Conservation (phyloP, 2,329 filamentous ascomycete genomes). For the Paraphoma sp. region DNA sequence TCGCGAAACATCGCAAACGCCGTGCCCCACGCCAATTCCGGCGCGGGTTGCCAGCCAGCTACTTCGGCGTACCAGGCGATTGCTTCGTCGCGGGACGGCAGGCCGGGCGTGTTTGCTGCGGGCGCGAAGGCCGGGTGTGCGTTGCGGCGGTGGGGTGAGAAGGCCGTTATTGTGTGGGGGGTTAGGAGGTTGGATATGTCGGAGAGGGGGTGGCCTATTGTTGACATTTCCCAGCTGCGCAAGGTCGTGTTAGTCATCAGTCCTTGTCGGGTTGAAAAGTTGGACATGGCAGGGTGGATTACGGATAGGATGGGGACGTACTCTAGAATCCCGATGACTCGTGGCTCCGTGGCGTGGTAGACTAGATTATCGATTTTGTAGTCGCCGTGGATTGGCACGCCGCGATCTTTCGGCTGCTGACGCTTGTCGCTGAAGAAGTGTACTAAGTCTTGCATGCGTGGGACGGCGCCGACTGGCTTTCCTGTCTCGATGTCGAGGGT, state of each 20-base stretch:
- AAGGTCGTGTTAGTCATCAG: neutral
- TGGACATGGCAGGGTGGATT: no score
- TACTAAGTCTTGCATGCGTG: conserved; percentile 80
- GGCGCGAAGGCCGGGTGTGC: conserved; percentile 65
- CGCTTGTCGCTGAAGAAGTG: conserved; percentile 74
- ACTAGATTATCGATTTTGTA: conserved; percentile 76
- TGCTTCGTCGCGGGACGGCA: conserved; percentile 65
- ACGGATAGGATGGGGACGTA: neutral
- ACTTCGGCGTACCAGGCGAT: conserved; percentile 70
- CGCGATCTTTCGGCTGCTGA: conserved; percentile 76
- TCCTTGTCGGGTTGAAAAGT: no score
- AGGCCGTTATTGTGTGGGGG: conserved; percentile 50
- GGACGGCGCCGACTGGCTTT: conserved; percentile 78
- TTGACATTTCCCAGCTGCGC: conserved; percentile 80
- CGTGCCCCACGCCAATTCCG: conserved; percentile 67
- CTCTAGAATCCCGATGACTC: conserved; percentile 90
- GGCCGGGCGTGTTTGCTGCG: conserved; percentile 66
- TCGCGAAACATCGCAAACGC: conserved; percentile 66
- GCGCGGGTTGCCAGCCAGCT: conserved; percentile 72
- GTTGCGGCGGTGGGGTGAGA: conserved; percentile 44
- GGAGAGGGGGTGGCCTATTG: conserved; percentile 90
- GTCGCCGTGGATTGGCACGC: conserved; percentile 86
- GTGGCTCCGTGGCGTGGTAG: conserved; percentile 84
- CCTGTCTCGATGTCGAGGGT: conserved; percentile 78
- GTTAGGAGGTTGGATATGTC: conserved; percentile 80